These are phyloP conservation scores for Coriolopsis trogii DNA, from an alignment of 1,284 basidiomycete genomes.

Conservation along the genomic window DNA sequence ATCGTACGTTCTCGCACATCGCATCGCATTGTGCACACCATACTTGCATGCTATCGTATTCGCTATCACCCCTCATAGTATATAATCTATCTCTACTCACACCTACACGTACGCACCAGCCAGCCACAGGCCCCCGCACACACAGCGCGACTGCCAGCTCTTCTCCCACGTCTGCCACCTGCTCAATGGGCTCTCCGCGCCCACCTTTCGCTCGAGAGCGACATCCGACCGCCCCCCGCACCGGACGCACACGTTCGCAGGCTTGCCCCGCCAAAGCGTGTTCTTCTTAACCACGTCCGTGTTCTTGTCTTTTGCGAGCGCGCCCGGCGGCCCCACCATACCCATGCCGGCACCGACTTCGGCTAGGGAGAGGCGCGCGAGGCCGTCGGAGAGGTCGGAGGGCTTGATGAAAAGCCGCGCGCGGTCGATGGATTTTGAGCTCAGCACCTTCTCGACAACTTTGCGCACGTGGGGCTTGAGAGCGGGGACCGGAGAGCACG, in stretches of 20 bases:
- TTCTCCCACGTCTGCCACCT: constrained; percentile 67
- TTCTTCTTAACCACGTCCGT: constrained; percentile 68
- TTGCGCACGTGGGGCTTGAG: constrained; percentile 46
- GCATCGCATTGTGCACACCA: too few relatives aligned
- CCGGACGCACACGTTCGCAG: constrained; percentile 52
- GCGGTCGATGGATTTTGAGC: constrained; percentile 57
- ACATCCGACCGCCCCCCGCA: constrained; percentile 63
- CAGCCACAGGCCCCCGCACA: constrained; percentile 72
- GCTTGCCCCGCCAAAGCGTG: constrained; percentile 41
- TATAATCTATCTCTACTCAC: not conserved
- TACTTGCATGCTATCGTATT: too few relatives aligned
- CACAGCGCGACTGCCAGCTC: constrained; percentile 57
- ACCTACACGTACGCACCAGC: not conserved
- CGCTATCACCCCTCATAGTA: not conserved
- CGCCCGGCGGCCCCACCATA: constrained; percentile 26
- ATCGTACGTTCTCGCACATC: too few relatives aligned
- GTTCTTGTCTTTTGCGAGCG: constrained; percentile 41
- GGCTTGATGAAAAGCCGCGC: constrained; percentile 71
- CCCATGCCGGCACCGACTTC: constrained; percentile 27
- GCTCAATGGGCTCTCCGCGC: constrained; percentile 37
- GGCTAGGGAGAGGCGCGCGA: constrained; percentile 40
- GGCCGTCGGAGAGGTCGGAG: constrained; percentile 63
- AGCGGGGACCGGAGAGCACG: constrained; percentile 52
- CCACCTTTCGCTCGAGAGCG: constrained; percentile 32
- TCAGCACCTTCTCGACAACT: constrained; percentile 48